Evolutionary conservation across 345 rosid species (phyloP).

Genomic region (Citrus medica): DNA sequence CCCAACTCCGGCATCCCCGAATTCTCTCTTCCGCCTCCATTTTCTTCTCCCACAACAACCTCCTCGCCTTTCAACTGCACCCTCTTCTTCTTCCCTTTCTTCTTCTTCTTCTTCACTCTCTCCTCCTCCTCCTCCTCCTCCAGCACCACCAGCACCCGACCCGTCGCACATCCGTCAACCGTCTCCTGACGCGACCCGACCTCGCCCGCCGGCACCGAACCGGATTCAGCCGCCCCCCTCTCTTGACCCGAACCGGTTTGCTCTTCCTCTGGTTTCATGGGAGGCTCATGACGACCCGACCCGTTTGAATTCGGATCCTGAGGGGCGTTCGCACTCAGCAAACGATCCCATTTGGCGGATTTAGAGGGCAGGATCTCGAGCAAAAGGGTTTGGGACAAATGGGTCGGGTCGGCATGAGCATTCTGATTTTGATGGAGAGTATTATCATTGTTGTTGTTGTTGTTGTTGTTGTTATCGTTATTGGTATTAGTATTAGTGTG

Average conservation of each 20-base stretch:
- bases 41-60: conserved; percentile 15
- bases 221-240: not conserved
- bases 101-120: conserved; percentile 40
- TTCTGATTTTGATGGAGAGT: no score
- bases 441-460: no score
- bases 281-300: not conserved
- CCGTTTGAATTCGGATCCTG: not conserved
- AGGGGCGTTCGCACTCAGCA: not conserved
- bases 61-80: not conserved
- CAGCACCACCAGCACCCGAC: conserved; percentile 8
- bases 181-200: not conserved
- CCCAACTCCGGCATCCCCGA: conserved; percentile 57
- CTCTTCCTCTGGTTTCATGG: not conserved
- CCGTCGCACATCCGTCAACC: not conserved
- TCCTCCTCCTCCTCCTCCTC: conserved; percentile 46
- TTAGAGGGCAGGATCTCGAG: conserved; percentile 51
- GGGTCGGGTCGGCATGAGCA: conserved; percentile 30
- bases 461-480: no score
- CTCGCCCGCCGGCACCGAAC: not conserved
- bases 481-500: no score
- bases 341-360: conserved; percentile 32
- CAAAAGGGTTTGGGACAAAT: conserved; percentile 45
- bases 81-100: conserved; percentile 24
- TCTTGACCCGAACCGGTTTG: not conserved
- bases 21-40: conserved; percentile 16